Conservation (phyloP, 495 filamentous ascomycete species). For the Melanomma pulvis-pyrius region DNA sequence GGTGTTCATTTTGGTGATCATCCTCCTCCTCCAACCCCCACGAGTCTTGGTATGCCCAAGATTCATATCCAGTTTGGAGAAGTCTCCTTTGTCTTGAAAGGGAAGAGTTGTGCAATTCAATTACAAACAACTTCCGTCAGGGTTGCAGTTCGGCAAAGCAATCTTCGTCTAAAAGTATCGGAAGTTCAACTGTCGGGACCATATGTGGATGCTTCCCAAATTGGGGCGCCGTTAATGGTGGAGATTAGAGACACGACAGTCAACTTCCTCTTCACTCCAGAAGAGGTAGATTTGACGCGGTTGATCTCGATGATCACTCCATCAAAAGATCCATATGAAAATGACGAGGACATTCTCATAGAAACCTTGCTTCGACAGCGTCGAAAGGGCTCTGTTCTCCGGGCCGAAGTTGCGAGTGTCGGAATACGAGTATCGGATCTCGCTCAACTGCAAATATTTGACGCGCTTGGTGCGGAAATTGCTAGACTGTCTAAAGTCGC, state of each 20-base stretch:
- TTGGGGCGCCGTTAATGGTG: conserved; percentile 56
- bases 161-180: conserved; percentile 63
- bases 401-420: conserved; percentile 64
- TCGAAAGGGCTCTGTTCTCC: conserved; percentile 82
- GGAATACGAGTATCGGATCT: conserved; percentile 61
- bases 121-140: conserved; percentile 80
- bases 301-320: conserved; percentile 86
- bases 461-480: conserved; percentile 75
- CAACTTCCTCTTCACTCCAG: conserved; percentile 74
- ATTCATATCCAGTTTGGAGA: conserved; percentile 77
- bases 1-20: conserved; percentile 77
- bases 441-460: conserved; percentile 63
- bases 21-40: conserved; percentile 45
- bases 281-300: conserved; percentile 76
- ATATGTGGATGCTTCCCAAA: conserved; percentile 49
- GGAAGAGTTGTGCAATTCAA: conserved; percentile 72
- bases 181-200: conserved; percentile 75
- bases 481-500: conserved; percentile 80
- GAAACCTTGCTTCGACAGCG: conserved; percentile 90
- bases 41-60: conserved; percentile 51
- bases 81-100: conserved; percentile 69
- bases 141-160: conserved; percentile 68
- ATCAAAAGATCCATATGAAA: conserved; percentile 87
- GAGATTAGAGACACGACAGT: conserved; percentile 66
- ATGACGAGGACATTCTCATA: conserved; percentile 91